A percentile compares a stretch with the other conserved stretches of the same genome.
phyloP scores from a whole-genome alignment of 176 grass and related monocot species.

The Secale cereale region DNA sequence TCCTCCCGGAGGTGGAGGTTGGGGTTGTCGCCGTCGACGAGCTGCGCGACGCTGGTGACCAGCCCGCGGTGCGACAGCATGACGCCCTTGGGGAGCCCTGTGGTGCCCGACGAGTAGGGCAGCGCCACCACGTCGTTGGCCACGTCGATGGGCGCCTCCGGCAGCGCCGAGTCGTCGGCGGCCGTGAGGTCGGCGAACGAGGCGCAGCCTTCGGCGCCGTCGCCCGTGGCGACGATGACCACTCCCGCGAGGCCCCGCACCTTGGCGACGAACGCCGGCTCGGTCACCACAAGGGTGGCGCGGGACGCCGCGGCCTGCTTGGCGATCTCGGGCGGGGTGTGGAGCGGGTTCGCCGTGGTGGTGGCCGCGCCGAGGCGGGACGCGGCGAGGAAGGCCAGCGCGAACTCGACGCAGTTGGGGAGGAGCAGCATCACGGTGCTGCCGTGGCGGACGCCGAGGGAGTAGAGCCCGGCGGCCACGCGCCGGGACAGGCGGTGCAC shows the following conservation, averaged over 20 bases:
- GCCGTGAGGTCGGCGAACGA: constrained; percentile 46
- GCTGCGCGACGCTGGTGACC: constrained; percentile 62
- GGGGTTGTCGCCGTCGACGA: constrained; percentile 48
- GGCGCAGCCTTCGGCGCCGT: constrained; percentile 36
- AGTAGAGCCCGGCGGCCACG: constrained; percentile 6
- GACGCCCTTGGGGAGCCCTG: constrained; percentile 82
- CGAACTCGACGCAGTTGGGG: constrained; percentile 70
- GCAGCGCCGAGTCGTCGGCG: not conserved
- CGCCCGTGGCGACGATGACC: constrained; percentile 51
- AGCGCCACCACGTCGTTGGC: constrained; percentile 58
- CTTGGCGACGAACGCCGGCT: constrained; percentile 68
- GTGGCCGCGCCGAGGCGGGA: constrained; percentile 60
- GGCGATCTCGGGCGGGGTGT: constrained; percentile 73
- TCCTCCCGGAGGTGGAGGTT: constrained; percentile 33
- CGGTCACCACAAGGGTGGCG: constrained; percentile 56
- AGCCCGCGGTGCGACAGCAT: constrained; percentile 75
- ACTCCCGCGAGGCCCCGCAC: constrained; percentile 38
- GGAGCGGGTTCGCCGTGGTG: constrained; percentile 82
- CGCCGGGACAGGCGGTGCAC: constrained; percentile 21
- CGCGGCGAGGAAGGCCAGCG: constrained; percentile 62
- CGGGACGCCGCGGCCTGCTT: constrained; percentile 64
- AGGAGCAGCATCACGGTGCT: constrained; percentile 70
- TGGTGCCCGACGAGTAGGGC: constrained; percentile 93
- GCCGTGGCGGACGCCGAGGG: constrained; percentile 39
- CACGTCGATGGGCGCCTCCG: constrained; percentile 29